A percentile compares a stretch with the other conserved stretches of the same genome.
These are phyloP conservation scores for Theileria equi DNA, from an alignment of 169 alveolate species.

Conservation along the genomic window DNA sequence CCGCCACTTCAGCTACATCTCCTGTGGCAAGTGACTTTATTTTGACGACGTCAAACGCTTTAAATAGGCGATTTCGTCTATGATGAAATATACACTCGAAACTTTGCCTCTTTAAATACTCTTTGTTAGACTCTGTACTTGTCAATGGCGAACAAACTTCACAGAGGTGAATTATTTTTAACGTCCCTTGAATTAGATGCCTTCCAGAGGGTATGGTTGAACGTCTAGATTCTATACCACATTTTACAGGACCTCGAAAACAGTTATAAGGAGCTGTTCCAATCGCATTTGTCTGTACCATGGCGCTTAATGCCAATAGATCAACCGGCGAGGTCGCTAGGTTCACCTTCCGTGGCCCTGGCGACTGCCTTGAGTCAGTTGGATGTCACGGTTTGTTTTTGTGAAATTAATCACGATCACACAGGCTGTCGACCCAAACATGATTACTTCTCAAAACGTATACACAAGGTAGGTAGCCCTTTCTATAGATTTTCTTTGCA, in stretches of 20 bases:
- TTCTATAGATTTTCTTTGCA: no score
- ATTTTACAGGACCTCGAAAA: slow-evolving; percentile 20
- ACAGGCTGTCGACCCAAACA: slow-evolving; percentile 4
- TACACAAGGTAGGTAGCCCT: slow-evolving; percentile 36
- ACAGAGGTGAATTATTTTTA: not conserved
- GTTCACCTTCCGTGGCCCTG: slow-evolving; percentile 7
- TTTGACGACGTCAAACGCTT: no score
- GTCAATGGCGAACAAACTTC: no score
- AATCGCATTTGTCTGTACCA: not conserved
- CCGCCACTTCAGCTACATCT: no score
- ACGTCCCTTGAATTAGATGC: not conserved
- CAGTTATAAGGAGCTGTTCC: not conserved
- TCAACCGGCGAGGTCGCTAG: slow-evolving; percentile 12
- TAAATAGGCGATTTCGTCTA: no score
- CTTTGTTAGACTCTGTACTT: no score
- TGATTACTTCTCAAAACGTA: not conserved
- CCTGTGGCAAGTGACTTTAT: no score
- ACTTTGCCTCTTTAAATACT: no score
- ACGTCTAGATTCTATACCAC: slow-evolving; percentile 6
- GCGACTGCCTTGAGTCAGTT: slow-evolving; percentile 21
- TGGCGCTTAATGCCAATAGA: slow-evolving; percentile 30
- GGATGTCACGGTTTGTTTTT: slow-evolving; percentile 27
- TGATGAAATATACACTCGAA: no score
- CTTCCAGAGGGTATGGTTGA: not conserved
- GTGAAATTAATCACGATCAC: no score